Conservation (phyloP, 78 protist species). For the Mantamonas sphyraenae region DNA sequence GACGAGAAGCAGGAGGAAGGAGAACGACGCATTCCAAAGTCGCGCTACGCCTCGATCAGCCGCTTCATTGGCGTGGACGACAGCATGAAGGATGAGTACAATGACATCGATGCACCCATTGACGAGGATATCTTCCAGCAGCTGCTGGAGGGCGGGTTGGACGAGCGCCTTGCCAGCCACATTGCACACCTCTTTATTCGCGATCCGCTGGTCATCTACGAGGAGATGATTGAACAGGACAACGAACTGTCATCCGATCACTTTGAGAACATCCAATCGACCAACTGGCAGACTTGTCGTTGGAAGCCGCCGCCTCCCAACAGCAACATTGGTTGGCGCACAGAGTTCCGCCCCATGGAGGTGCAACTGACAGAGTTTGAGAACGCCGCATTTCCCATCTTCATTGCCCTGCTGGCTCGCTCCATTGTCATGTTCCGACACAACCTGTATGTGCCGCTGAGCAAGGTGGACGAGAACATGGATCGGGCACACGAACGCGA, state of each 20-base stretch:
- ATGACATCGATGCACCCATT: slow-evolving; percentile 50
- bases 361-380: slow-evolving; percentile 89
- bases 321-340: slow-evolving; percentile 90
- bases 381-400: slow-evolving; percentile 88
- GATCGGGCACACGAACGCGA: slow-evolving; percentile 65
- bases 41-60: slow-evolving; percentile 77
- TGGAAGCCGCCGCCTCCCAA: slow-evolving; percentile 92
- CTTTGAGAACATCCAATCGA: slow-evolving; percentile 84
- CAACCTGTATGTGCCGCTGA: slow-evolving; percentile 81
- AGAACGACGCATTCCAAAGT: slow-evolving; percentile 61
- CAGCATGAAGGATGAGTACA: slow-evolving; percentile 19
- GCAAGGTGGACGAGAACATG: slow-evolving; percentile 80
- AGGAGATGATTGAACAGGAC: slow-evolving; percentile 57
- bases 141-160: slow-evolving; percentile 57
- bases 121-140: slow-evolving; percentile 26
- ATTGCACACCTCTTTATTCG: slow-evolving; percentile 85
- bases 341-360: slow-evolving; percentile 90
- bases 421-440: slow-evolving; percentile 67
- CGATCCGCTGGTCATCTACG: slow-evolving; percentile 91
- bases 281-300: slow-evolving; percentile 96
- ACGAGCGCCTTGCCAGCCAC: slow-evolving; percentile 68
- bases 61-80: slow-evolving; percentile 28
- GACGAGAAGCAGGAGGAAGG: slow-evolving; percentile 18
- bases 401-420: slow-evolving; percentile 65
- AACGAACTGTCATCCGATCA: slow-evolving; percentile 50